Base-by-base conservation (phyloP, 1,284 basidiomycete species). In the Ceratobasidium sp. region DNA sequence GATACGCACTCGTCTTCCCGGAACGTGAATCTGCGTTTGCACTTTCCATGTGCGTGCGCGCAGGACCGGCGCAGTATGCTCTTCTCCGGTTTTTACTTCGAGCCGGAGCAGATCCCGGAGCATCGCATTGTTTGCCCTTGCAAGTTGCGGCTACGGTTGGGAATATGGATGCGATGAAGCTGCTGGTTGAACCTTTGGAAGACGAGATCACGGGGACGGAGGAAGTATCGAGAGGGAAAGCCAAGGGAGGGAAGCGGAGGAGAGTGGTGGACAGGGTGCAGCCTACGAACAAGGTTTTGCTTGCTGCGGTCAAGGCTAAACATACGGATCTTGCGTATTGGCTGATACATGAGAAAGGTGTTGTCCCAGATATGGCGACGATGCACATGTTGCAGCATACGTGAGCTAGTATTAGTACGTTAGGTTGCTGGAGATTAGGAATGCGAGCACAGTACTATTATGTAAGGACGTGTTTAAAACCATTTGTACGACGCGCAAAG, bases 61-160 rank as follows among this genome's bases (percentile, higher is more conserved):
- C 73, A n/a, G 73, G 73, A 28, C 49, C 51, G 42, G 73, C 51
- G 5, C 73, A 75, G 51, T 49, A 66, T 0, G 89, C 90, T 1
- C 87, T 96, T 4, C 86, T 95, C 1, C 85, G 83, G 51, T 91
- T 92, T 78, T 86, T 97, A 7, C 88, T 97, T 60, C 84, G 85
- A 1, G 84, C 90, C n/a, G 92, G 90, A 1, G 95, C 94, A 0
- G 90, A 90, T 3, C 94, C 95, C 0, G 81, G 81, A 13, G 84
- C 84, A 78, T 92, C 91, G 80, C 82, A 87, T 11, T 87, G 86
- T 28, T 83, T 95, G 35, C 87, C 94, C 0, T 86, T 96, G n/a
- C 84, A 87, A 53, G 88, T 94, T 4, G 95, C 95, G 2, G 92
- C 96, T 67, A 86, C 88, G 69, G 87, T 88, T 78, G 89, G 88